Percentiles rank a stretch among this genome's conserved stretches.
These are phyloP conservation scores for Penicillium paradoxum DNA, from an alignment of 495 filamentous ascomycete genomes.

Conservation along the genomic window DNA sequence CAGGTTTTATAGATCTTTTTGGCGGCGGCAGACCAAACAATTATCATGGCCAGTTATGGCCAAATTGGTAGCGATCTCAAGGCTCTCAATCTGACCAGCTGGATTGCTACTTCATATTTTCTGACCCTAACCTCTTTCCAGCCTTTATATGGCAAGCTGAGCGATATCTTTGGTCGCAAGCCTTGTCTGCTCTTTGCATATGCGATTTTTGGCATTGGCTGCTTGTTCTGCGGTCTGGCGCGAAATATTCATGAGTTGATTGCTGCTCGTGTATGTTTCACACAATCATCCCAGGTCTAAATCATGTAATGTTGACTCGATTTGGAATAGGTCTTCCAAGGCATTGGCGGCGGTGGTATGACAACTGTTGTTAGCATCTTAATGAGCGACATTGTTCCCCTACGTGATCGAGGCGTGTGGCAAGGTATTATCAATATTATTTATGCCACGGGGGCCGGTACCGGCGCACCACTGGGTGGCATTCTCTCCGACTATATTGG, in stretches of 20 bases:
- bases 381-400: conserved; percentile 68
- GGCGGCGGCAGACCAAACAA: conserved; percentile 73
- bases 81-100: conserved; percentile 72
- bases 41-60: conserved; percentile 74
- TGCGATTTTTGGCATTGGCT: conserved; percentile 67
- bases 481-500: conserved; percentile 69
- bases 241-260: conserved; percentile 67
- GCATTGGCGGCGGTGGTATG: conserved; percentile 84
- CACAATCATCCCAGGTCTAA: not conserved
- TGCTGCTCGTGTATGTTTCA: conserved; percentile 49
- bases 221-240: conserved; percentile 66
- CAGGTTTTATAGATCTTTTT: conserved; percentile 53
- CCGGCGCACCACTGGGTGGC: conserved; percentile 69
- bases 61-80: conserved; percentile 76
- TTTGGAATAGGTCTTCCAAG: conserved; percentile 48
- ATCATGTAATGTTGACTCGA: not conserved
- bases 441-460: conserved; percentile 62
- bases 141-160: conserved; percentile 71
- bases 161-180: conserved; percentile 83
- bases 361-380: conserved; percentile 74
- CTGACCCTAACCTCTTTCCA: conserved; percentile 76
- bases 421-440: conserved; percentile 82
- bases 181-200: conserved; percentile 68
- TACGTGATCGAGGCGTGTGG: conserved; percentile 74
- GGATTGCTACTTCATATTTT: conserved; percentile 78